A percentile compares a stretch with the other conserved stretches of the same genome.
These are phyloP conservation scores for Fragaria iinumae DNA, from an alignment of 306 rosid genomes.

Conservation along the genomic window DNA sequence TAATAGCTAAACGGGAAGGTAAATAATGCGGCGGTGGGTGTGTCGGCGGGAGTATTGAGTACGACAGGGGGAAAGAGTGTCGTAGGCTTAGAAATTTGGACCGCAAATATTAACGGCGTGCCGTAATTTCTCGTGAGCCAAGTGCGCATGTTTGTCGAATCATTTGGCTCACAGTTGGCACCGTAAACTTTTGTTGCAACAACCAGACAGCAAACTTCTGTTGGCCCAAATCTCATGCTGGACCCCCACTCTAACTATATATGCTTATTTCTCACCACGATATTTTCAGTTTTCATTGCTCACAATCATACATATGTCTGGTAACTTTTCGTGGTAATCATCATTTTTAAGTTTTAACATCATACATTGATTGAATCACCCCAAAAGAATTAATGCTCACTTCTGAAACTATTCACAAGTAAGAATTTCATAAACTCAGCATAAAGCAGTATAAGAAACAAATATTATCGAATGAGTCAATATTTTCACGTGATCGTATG, in stretches of 20 bases:
- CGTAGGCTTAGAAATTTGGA: not conserved
- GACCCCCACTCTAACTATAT: not conserved
- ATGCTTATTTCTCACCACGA: conserved; percentile 3
- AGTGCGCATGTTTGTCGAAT: not conserved
- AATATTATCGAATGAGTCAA: too few relatives aligned
- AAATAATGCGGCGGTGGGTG: not conserved
- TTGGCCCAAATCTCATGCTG: conserved; percentile 23
- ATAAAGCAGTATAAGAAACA: too few relatives aligned
- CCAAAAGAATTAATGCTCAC: not conserved
- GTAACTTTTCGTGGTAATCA: not conserved
- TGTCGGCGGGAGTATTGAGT: not conserved
- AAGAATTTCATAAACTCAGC: too few relatives aligned
- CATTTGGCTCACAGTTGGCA: conserved; percentile 24
- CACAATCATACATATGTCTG: not conserved
- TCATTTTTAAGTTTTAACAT: not conserved
- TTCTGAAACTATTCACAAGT: not conserved
- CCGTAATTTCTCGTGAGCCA: not conserved
- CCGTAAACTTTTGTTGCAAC: conserved; percentile 12
- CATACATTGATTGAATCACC: not conserved
- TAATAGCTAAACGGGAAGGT: not conserved
- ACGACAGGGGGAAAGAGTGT: not conserved
- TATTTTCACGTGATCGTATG: too few relatives aligned
- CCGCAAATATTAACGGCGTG: not conserved
- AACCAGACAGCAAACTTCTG: conserved; percentile 19
- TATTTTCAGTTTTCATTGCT: not conserved